Evolutionary conservation across 495 filamentous ascomycete species (phyloP).

Genomic region (Penicillium riverlandense): DNA sequence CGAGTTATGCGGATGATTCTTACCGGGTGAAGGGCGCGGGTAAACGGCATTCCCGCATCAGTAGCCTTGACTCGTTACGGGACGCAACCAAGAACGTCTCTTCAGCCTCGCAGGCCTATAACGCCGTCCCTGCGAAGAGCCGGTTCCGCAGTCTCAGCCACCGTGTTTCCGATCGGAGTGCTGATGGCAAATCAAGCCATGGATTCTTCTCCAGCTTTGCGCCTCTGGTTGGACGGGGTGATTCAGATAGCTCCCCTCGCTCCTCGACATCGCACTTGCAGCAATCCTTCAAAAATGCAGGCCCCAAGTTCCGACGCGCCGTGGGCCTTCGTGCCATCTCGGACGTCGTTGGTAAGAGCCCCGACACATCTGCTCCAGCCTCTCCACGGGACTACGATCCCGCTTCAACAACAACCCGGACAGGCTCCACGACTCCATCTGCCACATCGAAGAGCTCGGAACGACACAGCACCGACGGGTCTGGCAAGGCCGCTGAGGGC

Average conservation of each 20-base stretch:
- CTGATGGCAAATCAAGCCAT: slow-evolving; percentile 28
- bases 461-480: slow-evolving; percentile 56
- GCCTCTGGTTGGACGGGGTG: slow-evolving; percentile 31
- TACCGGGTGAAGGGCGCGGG: slow-evolving; percentile 41
- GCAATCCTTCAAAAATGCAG: slow-evolving; percentile 26
- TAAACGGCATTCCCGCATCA: slow-evolving; percentile 70
- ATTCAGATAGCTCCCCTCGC: slow-evolving; percentile 43
- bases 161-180: slow-evolving; percentile 23
- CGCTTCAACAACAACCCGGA: slow-evolving; percentile 51
- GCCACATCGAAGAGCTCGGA: slow-evolving; percentile 72
- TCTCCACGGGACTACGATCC: slow-evolving; percentile 64
- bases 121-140: slow-evolving; percentile 37
- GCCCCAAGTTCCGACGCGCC: slow-evolving; percentile 42
- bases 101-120: slow-evolving; percentile 52
- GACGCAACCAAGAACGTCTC: slow-evolving; percentile 33
- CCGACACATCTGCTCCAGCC: slow-evolving; percentile 33
- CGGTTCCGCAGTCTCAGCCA: slow-evolving; percentile 42
- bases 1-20: slow-evolving; percentile 67
- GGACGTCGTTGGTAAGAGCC: slow-evolving; percentile 48
- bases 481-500: slow-evolving; percentile 56
- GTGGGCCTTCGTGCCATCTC: slow-evolving; percentile 73
- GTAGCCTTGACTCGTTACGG: slow-evolving; percentile 57
- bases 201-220: slow-evolving; percentile 46
- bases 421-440: slow-evolving; percentile 82
- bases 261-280: slow-evolving; percentile 42